Evolutionary conservation across 352 stramenopile species (phyloP), one percentile per base, ranked within the genome.

Genomic region (Phytopythium boreale): DNA sequence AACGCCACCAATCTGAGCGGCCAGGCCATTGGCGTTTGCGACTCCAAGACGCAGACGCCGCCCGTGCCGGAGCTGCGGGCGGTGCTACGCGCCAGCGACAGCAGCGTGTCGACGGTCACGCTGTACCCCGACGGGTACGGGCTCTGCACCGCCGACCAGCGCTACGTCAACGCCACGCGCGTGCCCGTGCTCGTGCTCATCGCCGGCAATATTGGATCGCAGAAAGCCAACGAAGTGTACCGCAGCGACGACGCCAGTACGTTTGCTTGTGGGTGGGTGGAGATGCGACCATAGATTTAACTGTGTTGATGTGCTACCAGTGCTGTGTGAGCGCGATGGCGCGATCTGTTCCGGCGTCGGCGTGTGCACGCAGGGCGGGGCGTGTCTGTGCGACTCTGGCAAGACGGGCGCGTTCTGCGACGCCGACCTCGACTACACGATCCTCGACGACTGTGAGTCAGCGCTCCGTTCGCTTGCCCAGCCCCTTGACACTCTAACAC

Each of bases 151-250:
- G 80, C 71, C 27, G 61, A 69, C 50, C 69, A 75, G 47, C 76
- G 82, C 17, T 92, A 90, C 59, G 63, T 82, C 39, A 87, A 84
- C 61, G 69, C 66, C 47, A 87, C 78, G n/a, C 70, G 24, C 0
- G 74, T 92, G 6, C 85, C 85, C 15, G 71, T 74, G 49, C 72
- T 93, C 36, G 68, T 87, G 34, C 57, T 92, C 17, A 73, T 93
- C n/a, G 83, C 77, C 7, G 85, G 85, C 34, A 92, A 89, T 59
- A 69, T 87, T 10, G 83, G 81, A 26, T 47, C 79, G 47, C 77
- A 93, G 55, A 93, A 93, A 53, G 77, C 88, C 22, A 87, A 88
- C 64, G 81, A 93, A 64, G 79, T 92, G 12, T 93, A 90, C 61
- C 64, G 50, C 47, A 89, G 72, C 68, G 76, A 66, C 55, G 79